Evolutionary conservation across 1,139 yeast species (phyloP), one percentile per base, ranked within the genome.

Genomic region (Yamadazyma friedrichii): DNA sequence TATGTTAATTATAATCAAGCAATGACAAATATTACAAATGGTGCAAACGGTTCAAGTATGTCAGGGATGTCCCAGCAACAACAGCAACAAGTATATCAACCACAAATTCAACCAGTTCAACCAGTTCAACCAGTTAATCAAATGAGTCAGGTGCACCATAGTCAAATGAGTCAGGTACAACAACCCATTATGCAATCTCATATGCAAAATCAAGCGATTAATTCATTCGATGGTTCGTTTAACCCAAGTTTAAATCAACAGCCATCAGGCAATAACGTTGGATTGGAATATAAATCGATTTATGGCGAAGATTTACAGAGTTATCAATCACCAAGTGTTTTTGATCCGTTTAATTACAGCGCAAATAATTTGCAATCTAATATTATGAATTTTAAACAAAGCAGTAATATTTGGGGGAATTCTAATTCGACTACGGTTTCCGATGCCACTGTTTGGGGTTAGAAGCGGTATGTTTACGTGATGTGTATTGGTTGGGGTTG

Each of bases 361-460:
- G 9, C 31, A 11, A 29, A 12, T n/a, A 28, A 38, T 16, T 33
- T 38, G n/a, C 36, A 33, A 22, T 29, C 15, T 20, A 33, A 38
- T 28, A 24, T 36, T 15, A 24, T 36, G 30, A 31, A 15, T 4
- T 31, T 37, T 16, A 41, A 41, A 31, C 43, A 37, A 36, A 33
- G 24, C 27, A 41, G 26, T 31, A 42, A 41, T 37, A 52, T 50
- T 41, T 48, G 55, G 56, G 52, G 50, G 8, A 45, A 44, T 34
- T 38, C 42, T 35, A 42, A 33, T 29, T 38, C 44, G 17, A 43
- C 38, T 22, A 34, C 45, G 25, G 35, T 42, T 30, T 46, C 43
- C 24, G 54, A 49, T 35, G 45, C 58, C 11, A 44, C 55, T 24
- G 58, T 53, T 20, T 53, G 58, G 57, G 56, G 54, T 26, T 53